Percentiles rank a stretch among this genome's conserved stretches.
Conservation (phyloP, 306 rosid genomes). For the Medicago ruthenica region DNA sequence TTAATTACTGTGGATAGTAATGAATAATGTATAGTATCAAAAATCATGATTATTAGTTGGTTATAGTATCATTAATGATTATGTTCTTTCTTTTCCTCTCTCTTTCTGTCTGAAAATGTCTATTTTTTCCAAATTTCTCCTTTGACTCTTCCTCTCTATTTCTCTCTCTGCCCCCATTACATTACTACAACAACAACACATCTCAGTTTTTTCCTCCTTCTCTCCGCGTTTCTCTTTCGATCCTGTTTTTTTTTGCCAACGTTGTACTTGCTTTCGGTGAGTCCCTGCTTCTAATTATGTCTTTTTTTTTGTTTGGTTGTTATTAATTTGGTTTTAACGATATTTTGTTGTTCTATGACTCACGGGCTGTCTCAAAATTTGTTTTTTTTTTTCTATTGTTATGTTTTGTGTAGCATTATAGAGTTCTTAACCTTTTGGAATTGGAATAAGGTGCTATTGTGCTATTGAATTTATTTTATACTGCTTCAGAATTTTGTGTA, state of each 20-base stretch:
- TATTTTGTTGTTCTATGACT: not conserved
- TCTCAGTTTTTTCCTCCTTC: not conserved
- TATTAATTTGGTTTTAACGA: not conserved
- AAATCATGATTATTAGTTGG: too few relatives aligned
- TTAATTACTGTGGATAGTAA: too few relatives aligned
- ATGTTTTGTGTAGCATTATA: not conserved
- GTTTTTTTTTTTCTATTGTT: slow-evolving; percentile 21
- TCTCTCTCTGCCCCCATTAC: slow-evolving; percentile 30
- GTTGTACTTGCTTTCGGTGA: slow-evolving; percentile 27
- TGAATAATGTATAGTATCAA: too few relatives aligned
- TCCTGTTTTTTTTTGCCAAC: slow-evolving; percentile 13
- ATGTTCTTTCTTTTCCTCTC: not conserved
- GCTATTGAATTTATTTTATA: not conserved
- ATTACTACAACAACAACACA: not conserved
- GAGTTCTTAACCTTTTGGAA: slow-evolving; percentile 21
- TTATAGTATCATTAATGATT: not conserved
- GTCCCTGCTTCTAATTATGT: slow-evolving; percentile 21
- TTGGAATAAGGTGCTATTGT: not conserved
- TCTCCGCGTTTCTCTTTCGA: not conserved
- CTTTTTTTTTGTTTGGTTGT: not conserved
- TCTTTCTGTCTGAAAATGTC: not conserved
- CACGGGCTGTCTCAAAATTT: not conserved
- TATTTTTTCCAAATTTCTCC: not conserved
- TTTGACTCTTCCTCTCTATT: slow-evolving; percentile 24
- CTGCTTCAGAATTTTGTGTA: slow-evolving; percentile 10